Evolutionary conservation across 2,329 filamentous ascomycete genomes (phyloP).

Genomic region (Cladosporium sp.): DNA sequence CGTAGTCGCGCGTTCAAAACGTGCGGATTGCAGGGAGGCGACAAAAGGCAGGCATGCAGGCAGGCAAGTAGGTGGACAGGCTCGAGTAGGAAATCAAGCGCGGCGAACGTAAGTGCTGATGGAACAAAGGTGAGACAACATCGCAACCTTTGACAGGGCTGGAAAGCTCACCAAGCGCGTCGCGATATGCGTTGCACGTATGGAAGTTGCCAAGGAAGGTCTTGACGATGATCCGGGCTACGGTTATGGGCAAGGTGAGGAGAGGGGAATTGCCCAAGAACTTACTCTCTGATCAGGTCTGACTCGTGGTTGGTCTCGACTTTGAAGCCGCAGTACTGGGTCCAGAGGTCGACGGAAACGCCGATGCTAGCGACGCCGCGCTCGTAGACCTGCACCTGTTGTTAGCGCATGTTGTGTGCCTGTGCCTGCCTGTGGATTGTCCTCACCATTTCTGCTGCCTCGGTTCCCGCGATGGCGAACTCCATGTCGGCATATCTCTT

Average conservation of each 20-base stretch:
- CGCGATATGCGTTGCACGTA: slow-evolving; percentile 13
- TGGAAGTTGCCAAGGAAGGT: slow-evolving; percentile 3
- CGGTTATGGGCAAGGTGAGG: slow-evolving; percentile 39
- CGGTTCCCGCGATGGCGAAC: slow-evolving; percentile 93
- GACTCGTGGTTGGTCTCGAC: slow-evolving; percentile 94
- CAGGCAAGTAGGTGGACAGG: slow-evolving; percentile 10
- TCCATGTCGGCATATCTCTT: slow-evolving; percentile 99
- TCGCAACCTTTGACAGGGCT: slow-evolving; percentile 20
- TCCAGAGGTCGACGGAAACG: slow-evolving; percentile 94
- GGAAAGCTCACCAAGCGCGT: slow-evolving; percentile 28
- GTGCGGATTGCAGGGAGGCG: not conserved
- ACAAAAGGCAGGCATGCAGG: not conserved
- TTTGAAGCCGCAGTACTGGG: slow-evolving; percentile 96
- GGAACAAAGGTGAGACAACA: slow-evolving; percentile 28
- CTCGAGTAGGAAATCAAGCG: slow-evolving; percentile 13
- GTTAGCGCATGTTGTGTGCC: slow-evolving; percentile 28
- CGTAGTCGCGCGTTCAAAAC: not conserved
- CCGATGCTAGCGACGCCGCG: slow-evolving; percentile 89
- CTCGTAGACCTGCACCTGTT: slow-evolving; percentile 71
- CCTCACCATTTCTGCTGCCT: slow-evolving; percentile 91
- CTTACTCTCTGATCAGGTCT: slow-evolving; percentile 99
- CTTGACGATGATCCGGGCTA: slow-evolving; percentile 13
- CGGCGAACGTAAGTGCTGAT: slow-evolving; percentile 22
- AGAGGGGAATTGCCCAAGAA: slow-evolving; percentile 63
- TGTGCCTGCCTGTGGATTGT: not conserved